These are phyloP conservation scores for Pseudophaeomoniella oleicola DNA, from an alignment of 2,329 filamentous ascomycete genomes.

Conservation along the genomic window DNA sequence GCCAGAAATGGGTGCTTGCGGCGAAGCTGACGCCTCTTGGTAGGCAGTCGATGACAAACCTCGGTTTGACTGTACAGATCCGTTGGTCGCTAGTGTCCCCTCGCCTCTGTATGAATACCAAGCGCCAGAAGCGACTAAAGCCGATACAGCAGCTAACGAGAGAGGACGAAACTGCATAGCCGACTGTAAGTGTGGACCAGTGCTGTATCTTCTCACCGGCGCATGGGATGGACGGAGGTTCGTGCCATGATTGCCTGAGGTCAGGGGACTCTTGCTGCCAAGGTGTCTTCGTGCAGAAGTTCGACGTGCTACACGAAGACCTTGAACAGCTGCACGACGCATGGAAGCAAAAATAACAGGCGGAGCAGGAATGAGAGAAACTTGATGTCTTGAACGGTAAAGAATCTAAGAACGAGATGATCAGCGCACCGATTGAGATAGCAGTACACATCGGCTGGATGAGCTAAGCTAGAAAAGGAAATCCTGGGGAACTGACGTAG, in stretches of 20 bases:
- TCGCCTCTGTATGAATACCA: constrained; percentile 33
- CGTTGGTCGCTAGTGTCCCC: constrained; percentile 10
- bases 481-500: not conserved
- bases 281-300: constrained; percentile 27
- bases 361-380: too few relatives aligned
- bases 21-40: not conserved
- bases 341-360: constrained; percentile 22
- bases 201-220: constrained; percentile 19
- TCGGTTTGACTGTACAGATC: constrained; percentile 10
- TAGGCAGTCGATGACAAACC: constrained; percentile 10
- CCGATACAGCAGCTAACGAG: constrained; percentile 31
- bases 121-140: constrained; percentile 31
- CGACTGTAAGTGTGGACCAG: constrained; percentile 23
- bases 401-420: too few relatives aligned
- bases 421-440: too few relatives aligned
- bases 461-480: not conserved
- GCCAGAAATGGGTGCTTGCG: not conserved
- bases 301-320: constrained; percentile 32
- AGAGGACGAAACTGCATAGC: constrained; percentile 35
- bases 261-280: constrained; percentile 16
- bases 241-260: not conserved
- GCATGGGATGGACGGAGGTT: constrained; percentile 8
- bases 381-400: too few relatives aligned
- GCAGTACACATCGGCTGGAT: not conserved
- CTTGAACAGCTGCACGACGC: constrained; percentile 31